phyloP scores from a whole-genome alignment of 2,329 filamentous ascomycete species.

The Magnaporthales sp. region DNA sequence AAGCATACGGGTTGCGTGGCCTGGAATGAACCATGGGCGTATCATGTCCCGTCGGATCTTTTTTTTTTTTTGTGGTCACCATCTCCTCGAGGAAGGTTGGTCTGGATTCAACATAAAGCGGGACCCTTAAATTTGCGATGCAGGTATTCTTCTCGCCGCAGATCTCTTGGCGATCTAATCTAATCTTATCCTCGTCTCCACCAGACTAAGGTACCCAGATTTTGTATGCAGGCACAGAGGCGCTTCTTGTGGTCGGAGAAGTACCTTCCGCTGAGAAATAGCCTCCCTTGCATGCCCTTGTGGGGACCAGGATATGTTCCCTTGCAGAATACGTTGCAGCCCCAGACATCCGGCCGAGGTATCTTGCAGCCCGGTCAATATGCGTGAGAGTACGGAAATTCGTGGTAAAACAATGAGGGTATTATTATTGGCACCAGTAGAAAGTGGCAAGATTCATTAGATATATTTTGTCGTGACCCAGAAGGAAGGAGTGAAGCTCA shows the following conservation, averaged over 20 bases:
- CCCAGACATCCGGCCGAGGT: background rate
- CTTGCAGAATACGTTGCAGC: background rate
- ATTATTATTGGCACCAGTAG: background rate
- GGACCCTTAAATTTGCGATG: background rate
- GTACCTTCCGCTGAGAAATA: background rate
- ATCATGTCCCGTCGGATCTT: background rate
- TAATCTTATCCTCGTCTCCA: constrained; percentile 3
- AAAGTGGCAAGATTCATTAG: background rate
- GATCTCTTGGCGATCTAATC: constrained; percentile 12
- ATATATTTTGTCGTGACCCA: background rate
- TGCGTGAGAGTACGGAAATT: background rate
- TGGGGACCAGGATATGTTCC: no score
- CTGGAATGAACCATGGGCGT: background rate
- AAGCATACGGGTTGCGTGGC: background rate
- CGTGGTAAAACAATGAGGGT: background rate
- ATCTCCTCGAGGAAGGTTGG: background rate
- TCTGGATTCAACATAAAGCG: background rate
- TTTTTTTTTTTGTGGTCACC: no score
- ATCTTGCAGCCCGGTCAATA: background rate
- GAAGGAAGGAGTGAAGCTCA: constrained; percentile 8
- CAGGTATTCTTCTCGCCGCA: background rate
- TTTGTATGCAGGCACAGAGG: background rate
- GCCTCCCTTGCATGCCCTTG: background rate
- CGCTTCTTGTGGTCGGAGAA: background rate
- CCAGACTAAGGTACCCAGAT: background rate